Percentiles rank a stretch among this genome's conserved stretches.
phyloP scores from a whole-genome alignment of 2,329 filamentous ascomycete species.

The Tolypocladium album region DNA sequence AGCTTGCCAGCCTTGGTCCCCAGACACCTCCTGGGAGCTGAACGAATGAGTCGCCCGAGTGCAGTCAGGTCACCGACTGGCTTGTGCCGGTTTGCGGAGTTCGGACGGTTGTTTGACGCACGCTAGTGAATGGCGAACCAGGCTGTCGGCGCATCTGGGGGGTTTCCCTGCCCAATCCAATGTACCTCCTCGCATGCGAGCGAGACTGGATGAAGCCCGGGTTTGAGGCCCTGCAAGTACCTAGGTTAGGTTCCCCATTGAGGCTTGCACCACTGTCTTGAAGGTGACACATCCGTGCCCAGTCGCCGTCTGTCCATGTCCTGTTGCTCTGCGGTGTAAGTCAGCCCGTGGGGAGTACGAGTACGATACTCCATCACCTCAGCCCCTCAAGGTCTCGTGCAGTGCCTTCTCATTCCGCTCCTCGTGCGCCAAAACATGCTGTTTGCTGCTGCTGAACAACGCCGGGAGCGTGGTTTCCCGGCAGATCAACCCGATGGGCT shows the following conservation, averaged over 20 bases:
- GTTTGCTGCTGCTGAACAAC: neutral
- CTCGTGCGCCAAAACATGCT: neutral
- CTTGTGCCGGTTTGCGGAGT: neutral
- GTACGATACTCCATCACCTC: neutral
- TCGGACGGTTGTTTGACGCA: neutral
- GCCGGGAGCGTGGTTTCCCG: neutral
- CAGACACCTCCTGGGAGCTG: neutral
- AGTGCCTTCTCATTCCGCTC: neutral
- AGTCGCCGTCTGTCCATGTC: neutral
- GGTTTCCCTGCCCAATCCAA: neutral
- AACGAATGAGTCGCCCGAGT: neutral
- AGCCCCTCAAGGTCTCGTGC: neutral
- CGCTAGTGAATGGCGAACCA: neutral
- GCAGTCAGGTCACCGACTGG: neutral
- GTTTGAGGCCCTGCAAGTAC: neutral
- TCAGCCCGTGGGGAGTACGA: no score
- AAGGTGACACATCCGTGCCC: neutral
- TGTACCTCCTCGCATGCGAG: neutral
- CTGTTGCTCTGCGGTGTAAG: neutral
- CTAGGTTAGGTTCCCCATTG: no score
- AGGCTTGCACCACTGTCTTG: neutral
- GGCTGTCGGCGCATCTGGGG: neutral
- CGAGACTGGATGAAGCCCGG: neutral
- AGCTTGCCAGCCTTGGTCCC: neutral
- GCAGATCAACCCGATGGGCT: neutral